Evolutionary conservation across 129 eudicot genomes (phyloP), one percentile per base, ranked within the genome.

Genomic region (Centaurea solstitialis): DNA sequence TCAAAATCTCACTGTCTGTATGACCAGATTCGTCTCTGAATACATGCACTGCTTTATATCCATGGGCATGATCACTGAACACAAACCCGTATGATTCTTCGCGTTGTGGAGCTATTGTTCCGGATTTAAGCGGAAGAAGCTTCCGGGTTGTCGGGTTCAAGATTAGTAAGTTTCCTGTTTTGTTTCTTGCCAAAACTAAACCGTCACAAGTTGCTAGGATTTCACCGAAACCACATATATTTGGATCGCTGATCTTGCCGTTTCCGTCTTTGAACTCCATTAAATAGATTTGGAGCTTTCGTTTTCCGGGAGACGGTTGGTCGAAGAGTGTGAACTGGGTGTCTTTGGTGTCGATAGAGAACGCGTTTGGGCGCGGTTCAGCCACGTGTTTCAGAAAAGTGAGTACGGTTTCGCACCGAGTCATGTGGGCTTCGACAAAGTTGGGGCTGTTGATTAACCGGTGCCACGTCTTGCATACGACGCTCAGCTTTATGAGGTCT

Each of bases 51-150:
- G 39, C 71, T 70, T 80, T 85, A 76, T 85, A 85, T 45, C 80
- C 85, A 38, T 9, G 81, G 10, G 69, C 18, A 35, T 35, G 41
- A 26, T 38, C 62, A 70, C 74, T 77, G 59, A 80, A 85, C 24
- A 85, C 82, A 76, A 85, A 85, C 78, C 85, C 88, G 3, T 75
- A 85, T 43, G 88, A 85, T 30, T 85, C 88, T 7, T 85, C 79
- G 8, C 22, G 64, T 6, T 8, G 39, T 24, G 50, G 78, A 62
- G 72, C 88, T 13, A 80, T 70, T 26, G 88, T 85, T 70, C 88
- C 85, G 12, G 73, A 65, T 85, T 81, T 81, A 37, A 85, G 33
- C 24, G 70, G 61, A 13, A 76, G 81, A 65, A 85, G 75, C 79
- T 85, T 85, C 18, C 88, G 80, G 35, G 88, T 85, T 37, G 78